Conservation (phyloP, 495 filamentous ascomycete species). For the Penicillium soppii region DNA sequence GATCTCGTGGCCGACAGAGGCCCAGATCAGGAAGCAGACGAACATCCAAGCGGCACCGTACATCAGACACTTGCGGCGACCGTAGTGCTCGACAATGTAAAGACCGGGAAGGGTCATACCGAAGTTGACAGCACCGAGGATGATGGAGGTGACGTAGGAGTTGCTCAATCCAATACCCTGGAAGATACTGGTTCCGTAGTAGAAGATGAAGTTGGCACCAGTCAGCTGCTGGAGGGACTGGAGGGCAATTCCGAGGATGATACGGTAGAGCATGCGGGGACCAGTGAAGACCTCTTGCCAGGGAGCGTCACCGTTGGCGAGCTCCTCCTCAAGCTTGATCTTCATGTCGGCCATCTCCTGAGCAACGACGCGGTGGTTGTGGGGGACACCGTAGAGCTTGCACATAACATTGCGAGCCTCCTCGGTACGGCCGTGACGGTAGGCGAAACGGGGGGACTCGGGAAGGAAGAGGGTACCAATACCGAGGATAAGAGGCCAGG, state of each 20-base stretch:
- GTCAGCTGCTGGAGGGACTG: slow-evolving; percentile 74
- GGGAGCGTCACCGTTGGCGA: slow-evolving; percentile 49
- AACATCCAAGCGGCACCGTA: slow-evolving; percentile 67
- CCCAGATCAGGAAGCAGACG: slow-evolving; percentile 72
- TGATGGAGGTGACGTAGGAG: slow-evolving; percentile 71
- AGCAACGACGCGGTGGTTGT: slow-evolving; percentile 61
- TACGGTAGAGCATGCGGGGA: slow-evolving; percentile 72
- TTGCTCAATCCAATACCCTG: slow-evolving; percentile 64
- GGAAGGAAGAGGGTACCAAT: slow-evolving; percentile 68
- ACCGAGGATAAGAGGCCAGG: slow-evolving; percentile 73
- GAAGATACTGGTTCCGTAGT: slow-evolving; percentile 77
- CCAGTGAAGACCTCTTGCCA: slow-evolving; percentile 71
- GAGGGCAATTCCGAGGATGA: slow-evolving; percentile 64
- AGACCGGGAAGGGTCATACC: slow-evolving; percentile 69
- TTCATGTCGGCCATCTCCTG: slow-evolving; percentile 68
- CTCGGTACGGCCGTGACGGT: slow-evolving; percentile 61
- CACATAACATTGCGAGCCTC: slow-evolving; percentile 69
- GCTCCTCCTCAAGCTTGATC: slow-evolving; percentile 59
- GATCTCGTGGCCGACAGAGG: slow-evolving; percentile 63
- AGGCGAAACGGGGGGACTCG: slow-evolving; percentile 70
- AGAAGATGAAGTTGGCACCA: slow-evolving; percentile 80
- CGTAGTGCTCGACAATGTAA: slow-evolving; percentile 69
- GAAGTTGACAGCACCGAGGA: slow-evolving; percentile 74
- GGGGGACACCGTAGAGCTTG: slow-evolving; percentile 66
- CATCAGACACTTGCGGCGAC: slow-evolving; percentile 67